These are phyloP conservation scores for Boletus rubropictus DNA, from an alignment of 768 basidiomycete species.

Conservation along the genomic window DNA sequence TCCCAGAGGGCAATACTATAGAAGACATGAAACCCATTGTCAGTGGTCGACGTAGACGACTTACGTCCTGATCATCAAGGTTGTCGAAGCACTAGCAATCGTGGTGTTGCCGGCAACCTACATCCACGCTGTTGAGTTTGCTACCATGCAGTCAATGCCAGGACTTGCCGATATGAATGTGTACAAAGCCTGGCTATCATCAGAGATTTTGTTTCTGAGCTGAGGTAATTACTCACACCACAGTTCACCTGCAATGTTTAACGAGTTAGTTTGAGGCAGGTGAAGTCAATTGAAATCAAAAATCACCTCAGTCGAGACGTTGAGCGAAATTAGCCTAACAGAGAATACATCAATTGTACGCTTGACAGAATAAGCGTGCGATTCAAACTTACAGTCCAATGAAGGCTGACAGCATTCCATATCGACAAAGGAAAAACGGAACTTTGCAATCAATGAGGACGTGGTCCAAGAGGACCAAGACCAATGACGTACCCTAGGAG, in stretches of 20 bases:
- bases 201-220: background rate
- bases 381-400: constrained; percentile 46
- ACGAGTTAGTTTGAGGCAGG: background rate
- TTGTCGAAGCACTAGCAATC: constrained; percentile 37
- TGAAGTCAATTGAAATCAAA: background rate
- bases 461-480: background rate
- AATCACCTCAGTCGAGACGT: constrained; percentile 35
- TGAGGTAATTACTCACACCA: constrained; percentile 35
- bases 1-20: constrained; percentile 67
- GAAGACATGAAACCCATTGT: constrained; percentile 20
- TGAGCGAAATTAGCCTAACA: constrained; percentile 52
- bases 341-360: background rate
- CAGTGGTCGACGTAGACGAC: constrained; percentile 5
- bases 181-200: constrained; percentile 47
- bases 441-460: constrained; percentile 30
- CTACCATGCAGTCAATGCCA: background rate
- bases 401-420: constrained; percentile 64
- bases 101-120: constrained; percentile 27
- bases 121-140: constrained; percentile 1
- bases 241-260: constrained; percentile 46
- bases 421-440: constrained; percentile 66
- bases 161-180: constrained; percentile 59
- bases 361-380: background rate
- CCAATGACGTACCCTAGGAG: constrained; percentile 12
- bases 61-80: constrained; percentile 66